Conservation (phyloP, 805 yeast species). For the Ogataea ganodermae region DNA sequence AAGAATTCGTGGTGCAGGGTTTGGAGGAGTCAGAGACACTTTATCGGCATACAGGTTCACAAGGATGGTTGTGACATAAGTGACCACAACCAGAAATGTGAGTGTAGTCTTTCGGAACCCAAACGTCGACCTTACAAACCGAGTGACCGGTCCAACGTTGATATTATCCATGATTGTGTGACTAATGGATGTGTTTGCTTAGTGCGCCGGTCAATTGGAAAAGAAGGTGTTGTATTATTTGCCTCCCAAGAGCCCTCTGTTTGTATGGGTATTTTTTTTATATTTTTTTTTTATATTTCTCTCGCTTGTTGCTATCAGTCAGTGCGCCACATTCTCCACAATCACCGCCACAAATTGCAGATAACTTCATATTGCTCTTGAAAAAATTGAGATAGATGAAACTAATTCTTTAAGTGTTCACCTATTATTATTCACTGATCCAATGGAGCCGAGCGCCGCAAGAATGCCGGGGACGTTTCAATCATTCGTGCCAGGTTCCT, state of each 20-base stretch:
- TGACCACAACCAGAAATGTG: slow-evolving; percentile 53
- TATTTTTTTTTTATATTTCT: background rate
- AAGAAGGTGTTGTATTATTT: background rate
- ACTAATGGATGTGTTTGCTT: no score
- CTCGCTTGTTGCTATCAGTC: background rate
- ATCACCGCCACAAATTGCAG: background rate
- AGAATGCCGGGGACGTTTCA: slow-evolving; percentile 12
- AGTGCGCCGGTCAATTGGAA: background rate
- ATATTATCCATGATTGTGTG: slow-evolving; percentile 1
- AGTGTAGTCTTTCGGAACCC: slow-evolving; percentile 76
- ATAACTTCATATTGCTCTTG: background rate
- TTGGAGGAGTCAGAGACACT: slow-evolving; percentile 46
- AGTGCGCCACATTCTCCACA: background rate
- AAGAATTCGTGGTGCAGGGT: slow-evolving; percentile 39
- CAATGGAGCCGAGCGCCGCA: background rate
- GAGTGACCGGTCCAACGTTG: slow-evolving; percentile 23
- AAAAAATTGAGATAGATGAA: no score
- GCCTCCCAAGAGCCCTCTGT: background rate
- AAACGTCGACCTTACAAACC: slow-evolving; percentile 49
- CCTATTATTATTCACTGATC: no score
- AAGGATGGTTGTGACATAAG: slow-evolving; percentile 45
- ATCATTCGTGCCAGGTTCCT: background rate
- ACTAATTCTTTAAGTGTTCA: no score
- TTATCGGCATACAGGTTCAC: slow-evolving; percentile 38
- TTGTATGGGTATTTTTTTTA: background rate